These are phyloP conservation scores for Cladophialophora psammophila DNA, from an alignment of 2,329 filamentous ascomycete genomes.

Conservation along the genomic window DNA sequence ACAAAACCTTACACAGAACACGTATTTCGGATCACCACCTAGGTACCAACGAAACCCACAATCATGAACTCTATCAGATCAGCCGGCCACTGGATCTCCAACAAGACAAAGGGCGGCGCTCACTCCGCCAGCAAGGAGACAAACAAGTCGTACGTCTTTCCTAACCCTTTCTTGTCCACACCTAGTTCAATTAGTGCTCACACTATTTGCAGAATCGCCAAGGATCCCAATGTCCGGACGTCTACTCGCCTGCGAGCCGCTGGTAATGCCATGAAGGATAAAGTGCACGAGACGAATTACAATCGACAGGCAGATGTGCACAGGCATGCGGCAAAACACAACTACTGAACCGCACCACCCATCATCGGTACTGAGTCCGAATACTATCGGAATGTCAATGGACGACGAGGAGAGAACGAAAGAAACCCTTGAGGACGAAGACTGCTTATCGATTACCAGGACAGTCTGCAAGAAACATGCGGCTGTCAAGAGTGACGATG, in stretches of 20 bases:
- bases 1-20: background rate
- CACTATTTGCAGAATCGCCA: conserved; percentile 28
- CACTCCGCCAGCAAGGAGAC: conserved; percentile 35
- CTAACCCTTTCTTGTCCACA: background rate
- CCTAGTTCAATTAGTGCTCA: conserved; percentile 1
- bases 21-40: background rate
- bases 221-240: conserved; percentile 35
- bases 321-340: conserved; percentile 37
- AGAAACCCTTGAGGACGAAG: background rate
- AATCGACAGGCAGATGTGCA: conserved; percentile 33
- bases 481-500: conserved; percentile 4
- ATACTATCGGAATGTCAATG: background rate
- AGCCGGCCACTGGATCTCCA: conserved; percentile 35
- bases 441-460: background rate
- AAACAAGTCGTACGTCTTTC: conserved; percentile 33
- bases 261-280: conserved; percentile 35
- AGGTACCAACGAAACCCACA: background rate
- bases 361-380: background rate
- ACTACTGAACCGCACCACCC: conserved; percentile 24
- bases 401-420: background rate
- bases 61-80: conserved; percentile 34
- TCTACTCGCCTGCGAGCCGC: conserved; percentile 34
- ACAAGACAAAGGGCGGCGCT: conserved; percentile 34
- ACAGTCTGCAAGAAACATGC: background rate
- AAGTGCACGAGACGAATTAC: conserved; percentile 32